Evolutionary conservation across 2,329 filamentous ascomycete species (phyloP).

Genomic region (Eurotiales sp.): DNA sequence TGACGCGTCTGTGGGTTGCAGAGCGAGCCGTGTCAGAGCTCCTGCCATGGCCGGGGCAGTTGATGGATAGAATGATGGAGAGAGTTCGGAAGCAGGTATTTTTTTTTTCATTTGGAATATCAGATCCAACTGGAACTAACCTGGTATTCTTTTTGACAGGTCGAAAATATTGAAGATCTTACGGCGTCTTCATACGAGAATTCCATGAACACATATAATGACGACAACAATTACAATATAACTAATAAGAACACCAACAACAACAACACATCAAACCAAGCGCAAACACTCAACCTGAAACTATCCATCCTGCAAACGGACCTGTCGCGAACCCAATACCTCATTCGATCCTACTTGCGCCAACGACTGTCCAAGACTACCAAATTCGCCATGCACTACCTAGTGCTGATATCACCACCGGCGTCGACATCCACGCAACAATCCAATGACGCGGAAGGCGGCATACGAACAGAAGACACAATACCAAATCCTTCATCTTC

Average conservation of each 20-base stretch:
- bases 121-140: neutral
- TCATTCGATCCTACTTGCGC: slow-evolving; percentile 77
- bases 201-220: slow-evolving; percentile 30
- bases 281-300: slow-evolving; percentile 85
- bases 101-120: neutral
- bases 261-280: slow-evolving; percentile 57
- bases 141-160: slow-evolving; percentile 35
- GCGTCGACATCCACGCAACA: slow-evolving; percentile 18
- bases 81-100: slow-evolving; percentile 60
- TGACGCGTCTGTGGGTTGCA: slow-evolving; percentile 90
- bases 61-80: slow-evolving; percentile 79
- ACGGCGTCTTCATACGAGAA: slow-evolving; percentile 39
- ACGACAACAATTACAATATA: neutral
- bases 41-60: slow-evolving; percentile 68
- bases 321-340: slow-evolving; percentile 87
- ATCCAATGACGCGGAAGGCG: neutral
- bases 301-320: slow-evolving; percentile 96
- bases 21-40: slow-evolving; percentile 87
- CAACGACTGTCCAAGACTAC: slow-evolving; percentile 75
- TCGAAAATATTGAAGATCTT: slow-evolving; percentile 64
- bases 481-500: slow-evolving; percentile 25
- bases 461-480: slow-evolving; percentile 25
- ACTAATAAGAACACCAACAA: neutral
- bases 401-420: slow-evolving; percentile 26
- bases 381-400: slow-evolving; percentile 49